Percentiles rank a stretch among this genome's conserved stretches.
These are phyloP conservation scores for Suillus discolor DNA, from an alignment of 768 basidiomycete genomes.

Conservation along the genomic window DNA sequence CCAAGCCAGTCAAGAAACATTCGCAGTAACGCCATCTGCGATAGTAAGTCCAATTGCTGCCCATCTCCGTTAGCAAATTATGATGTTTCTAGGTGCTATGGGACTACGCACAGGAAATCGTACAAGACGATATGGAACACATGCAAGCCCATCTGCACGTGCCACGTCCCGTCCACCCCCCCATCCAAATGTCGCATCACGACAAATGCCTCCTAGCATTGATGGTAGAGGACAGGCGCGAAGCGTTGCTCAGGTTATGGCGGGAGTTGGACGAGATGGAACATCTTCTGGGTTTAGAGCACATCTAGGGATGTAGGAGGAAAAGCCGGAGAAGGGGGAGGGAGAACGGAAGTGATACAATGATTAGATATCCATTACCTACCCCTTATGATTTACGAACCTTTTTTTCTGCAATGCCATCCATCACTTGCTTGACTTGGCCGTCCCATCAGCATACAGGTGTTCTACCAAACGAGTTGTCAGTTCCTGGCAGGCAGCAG, in stretches of 20 bases:
- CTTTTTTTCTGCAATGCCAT: too few relatives aligned
- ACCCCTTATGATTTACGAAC: too few relatives aligned
- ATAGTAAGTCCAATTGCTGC: not conserved
- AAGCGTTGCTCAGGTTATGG: not conserved
- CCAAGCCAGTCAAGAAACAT: not conserved
- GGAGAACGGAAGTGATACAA: too few relatives aligned
- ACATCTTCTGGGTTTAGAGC: not conserved
- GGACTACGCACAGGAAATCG: not conserved
- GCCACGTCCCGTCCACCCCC: not conserved
- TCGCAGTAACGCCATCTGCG: not conserved
- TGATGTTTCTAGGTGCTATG: not conserved
- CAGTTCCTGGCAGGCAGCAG: slow-evolving; percentile 55
- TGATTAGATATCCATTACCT: too few relatives aligned
- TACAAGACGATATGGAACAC: not conserved
- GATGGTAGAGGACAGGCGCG: not conserved
- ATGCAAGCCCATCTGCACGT: not conserved
- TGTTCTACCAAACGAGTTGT: too few relatives aligned
- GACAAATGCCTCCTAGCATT: not conserved
- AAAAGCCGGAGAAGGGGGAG: too few relatives aligned
- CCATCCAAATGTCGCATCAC: not conserved
- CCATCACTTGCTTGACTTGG: too few relatives aligned
- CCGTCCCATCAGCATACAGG: too few relatives aligned
- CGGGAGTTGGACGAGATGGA: not conserved
- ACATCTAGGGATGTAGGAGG: not conserved
- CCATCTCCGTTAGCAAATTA: not conserved